phyloP scores from a whole-genome alignment of 139 green algal genomes.

The Choricystis sp. region DNA sequence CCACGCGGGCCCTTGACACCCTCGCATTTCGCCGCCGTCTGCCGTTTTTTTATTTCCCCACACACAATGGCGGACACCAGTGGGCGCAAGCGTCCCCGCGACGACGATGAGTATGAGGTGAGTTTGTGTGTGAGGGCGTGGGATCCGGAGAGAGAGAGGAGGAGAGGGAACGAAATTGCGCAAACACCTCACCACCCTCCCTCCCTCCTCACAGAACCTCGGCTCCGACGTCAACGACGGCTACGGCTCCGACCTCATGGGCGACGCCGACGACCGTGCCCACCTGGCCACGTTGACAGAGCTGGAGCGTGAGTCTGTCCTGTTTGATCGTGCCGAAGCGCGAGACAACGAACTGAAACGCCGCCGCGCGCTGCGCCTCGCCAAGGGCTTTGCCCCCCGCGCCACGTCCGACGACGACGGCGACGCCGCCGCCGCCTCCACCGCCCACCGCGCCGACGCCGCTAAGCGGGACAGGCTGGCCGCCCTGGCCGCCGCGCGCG shows the following conservation, averaged over 20 bases:
- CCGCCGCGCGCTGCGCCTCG: neutral
- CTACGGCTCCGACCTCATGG: neutral
- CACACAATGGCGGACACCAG: no score
- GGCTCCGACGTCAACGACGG: neutral
- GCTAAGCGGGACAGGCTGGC: constrained; percentile 2
- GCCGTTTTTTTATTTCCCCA: no score
- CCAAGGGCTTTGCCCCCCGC: neutral
- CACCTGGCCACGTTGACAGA: constrained; percentile 39
- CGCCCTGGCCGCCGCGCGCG: constrained; percentile 1
- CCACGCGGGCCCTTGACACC: no score
- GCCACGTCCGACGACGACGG: neutral
- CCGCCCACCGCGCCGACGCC: constrained; percentile 3
- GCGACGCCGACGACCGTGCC: neutral
- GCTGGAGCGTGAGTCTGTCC: constrained; percentile 43
- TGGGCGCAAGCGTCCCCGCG: no score
- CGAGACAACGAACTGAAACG: constrained; percentile 20
- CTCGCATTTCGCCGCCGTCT: no score
- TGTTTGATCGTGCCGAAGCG: constrained; percentile 29
- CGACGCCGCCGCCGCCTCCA: constrained; percentile 10
- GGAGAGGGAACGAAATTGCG: no score
- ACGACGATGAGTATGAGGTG: no score
- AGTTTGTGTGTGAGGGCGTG: no score
- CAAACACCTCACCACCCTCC: no score
- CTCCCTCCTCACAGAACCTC: no score
- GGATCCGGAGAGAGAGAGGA: no score